phyloP scores from a whole-genome alignment of 345 rosid species.

The Eucalyptus tenuipes region DNA sequence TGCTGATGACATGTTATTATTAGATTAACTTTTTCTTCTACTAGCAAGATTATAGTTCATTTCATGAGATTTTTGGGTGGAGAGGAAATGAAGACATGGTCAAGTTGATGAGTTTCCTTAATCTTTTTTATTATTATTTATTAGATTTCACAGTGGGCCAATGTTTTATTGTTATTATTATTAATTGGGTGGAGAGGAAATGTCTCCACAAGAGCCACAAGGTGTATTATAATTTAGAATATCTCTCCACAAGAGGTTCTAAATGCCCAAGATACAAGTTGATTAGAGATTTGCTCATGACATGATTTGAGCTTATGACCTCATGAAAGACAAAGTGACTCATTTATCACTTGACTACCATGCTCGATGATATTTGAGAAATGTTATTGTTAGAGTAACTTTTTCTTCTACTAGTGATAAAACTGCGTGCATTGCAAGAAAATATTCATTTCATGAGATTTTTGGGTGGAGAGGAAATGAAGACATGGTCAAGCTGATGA shows the following conservation, averaged over 20 bases:
- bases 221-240: not conserved
- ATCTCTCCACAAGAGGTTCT: not conserved
- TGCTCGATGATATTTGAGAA: not conserved
- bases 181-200: not conserved
- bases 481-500: not conserved
- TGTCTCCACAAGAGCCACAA: not conserved
- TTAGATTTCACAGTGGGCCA: not conserved
- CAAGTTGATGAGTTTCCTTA: not conserved
- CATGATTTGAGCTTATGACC: not conserved
- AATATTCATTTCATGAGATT: not conserved
- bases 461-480: not conserved
- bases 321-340: not conserved
- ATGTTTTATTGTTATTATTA: not conserved
- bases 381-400: too few species aligned
- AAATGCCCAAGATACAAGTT: not conserved
- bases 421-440: not conserved
- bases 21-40: not conserved
- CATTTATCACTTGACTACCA: not conserved
- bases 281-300: not conserved
- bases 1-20: not conserved
- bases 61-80: not conserved
- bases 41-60: not conserved
- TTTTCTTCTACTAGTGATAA: too few species aligned
- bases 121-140: not conserved
- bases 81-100: not conserved